Evolutionary conservation across 1,284 basidiomycete genomes (phyloP), one percentile per base, ranked within the genome.

Genomic region (Uromyces viciae-fabae): DNA sequence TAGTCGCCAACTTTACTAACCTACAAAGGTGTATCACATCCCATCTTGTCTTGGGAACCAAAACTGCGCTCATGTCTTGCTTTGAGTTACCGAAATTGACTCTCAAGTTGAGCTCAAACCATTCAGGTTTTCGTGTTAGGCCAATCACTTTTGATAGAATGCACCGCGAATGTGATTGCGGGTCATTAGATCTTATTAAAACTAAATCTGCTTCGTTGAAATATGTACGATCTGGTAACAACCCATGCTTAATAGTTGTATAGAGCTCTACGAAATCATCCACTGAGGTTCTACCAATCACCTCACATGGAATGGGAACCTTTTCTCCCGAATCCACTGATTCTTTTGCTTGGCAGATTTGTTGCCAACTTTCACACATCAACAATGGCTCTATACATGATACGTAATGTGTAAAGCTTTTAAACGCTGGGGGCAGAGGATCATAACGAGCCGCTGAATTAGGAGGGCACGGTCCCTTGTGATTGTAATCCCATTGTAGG

Each of bases 301-400:
- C 88, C 81, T 89, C 90, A 86, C 89, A 89, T 28, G 89, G 87
- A 81, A 90, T 89, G 0, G 87, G 58, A 1, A 42, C 22, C 62
- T 81, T 86, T 11, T 90, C 89, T 54, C 88, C 88, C 5, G 82
- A 82, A 11, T 84, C 84, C 75, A 91, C 90, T 80, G 92, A 91
- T 84, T 93, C 86, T 73, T 84, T 92, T 40, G 94, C 90, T 85
- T 93, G 90, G 46, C 88, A 85, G 79, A 98, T 89, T 84, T 98
- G 94, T 40, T 92, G 91, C 95, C 97, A 98, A 82, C 93, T 92
- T 86, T 99, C 97, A 82, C 94, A 88, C 42, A 95, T 87, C 33
- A 98, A 88, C n/a, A 99, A 88, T 0, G 97, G 94, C 83, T 94
- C 91, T 84, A 97, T 94, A 36, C 92, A 88, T 36, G 88, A 87